Base-by-base conservation (phyloP, 2,329 filamentous ascomycete genomes). In the Pseudocercospora fijiensis region DNA sequence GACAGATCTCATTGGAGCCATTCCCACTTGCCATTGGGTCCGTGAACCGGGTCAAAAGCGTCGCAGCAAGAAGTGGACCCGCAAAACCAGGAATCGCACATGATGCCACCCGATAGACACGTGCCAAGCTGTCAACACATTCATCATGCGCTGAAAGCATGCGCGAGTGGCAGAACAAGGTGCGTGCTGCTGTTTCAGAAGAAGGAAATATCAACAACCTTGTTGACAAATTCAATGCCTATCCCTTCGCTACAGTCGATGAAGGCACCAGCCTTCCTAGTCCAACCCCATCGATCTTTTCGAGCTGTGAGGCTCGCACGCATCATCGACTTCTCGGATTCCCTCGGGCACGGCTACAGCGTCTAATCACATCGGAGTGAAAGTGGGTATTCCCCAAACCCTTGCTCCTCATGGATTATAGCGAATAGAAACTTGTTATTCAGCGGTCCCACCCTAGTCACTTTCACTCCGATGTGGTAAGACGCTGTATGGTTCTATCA, bases 91-190 rank as follows among this genome's bases (percentile, higher is more conserved):
- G 26, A 53, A n/a, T 28, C 13, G 49, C 26, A 53, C 49, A n/a
- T 24, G 26, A 30, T 4, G 49, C 24, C 24, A 41, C 37, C 37
- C 37, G 37, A 41, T n/a, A n/a, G n/a, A 41, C 11, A 53, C 49
- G 49, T 53, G 49, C 49, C 26, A 53, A 53, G 49, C 49, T 53
- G 49, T 53, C 55, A 41, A 57, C 55, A 57, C 55, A 20, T 8
- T 24, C 18, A 41, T 57, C 28, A 18, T 22, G 16, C 20, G 13
- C 43, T 57, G 49, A 24, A 30, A 26, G 16, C 16, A 37, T 27
- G 52, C 52, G 30, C 18, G 10, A 33, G 27, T 22, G 26, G 10
- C 22, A 33, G 26, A 13, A 4, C 27, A 16, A 4, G 26, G 26
- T 27, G 52, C 27, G 52, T 37, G 52, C 27, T 56, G 28, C 26